Base-by-base conservation (phyloP, 139 green algal species). In the Chlamydomonas incerta region DNA sequence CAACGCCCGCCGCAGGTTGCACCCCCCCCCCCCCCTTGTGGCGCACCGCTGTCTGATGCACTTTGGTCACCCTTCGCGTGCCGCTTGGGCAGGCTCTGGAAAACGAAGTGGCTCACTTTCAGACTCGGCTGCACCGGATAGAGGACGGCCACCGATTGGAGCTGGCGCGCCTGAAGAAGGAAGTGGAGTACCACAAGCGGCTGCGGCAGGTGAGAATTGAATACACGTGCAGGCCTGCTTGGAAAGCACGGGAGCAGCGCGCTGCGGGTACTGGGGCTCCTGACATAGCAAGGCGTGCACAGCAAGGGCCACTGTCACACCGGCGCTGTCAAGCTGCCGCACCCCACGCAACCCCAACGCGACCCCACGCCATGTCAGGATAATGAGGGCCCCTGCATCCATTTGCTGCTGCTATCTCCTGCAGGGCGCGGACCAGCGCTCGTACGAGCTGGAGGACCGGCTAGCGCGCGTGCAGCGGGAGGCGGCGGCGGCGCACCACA, bases 151-250 rank as follows among this genome's bases (percentile, higher is more conserved):
- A 89, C 71, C 72, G 58, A 1, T 72, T 86, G 33, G 85, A 89
- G 72, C 67, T 89, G 17, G 41, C 55, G 13, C 73, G 87, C 4
- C 74, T 85, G 17, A 81, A 80, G 31, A 90, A 90, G 66, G 87
- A 90, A 58, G 74, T 86, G 3, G 82, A 88, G 46, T 91, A 91
- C 34, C 82, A 91, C 70, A 88, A 91, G 72, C 82, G 87, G 17
- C 71, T 91, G 24, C 47, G 87, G 52, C 87, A 88, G 72, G 82
- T 63, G n/a, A n/a, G n/a, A n/a, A n/a, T n/a, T n/a, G n/a, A n/a
- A n/a, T n/a, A n/a, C n/a, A n/a, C n/a, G n/a, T n/a, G n/a, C n/a
- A n/a, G n/a, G n/a, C n/a, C n/a, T n/a, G n/a, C n/a, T n/a, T n/a
- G n/a, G n/a, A n/a, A n/a, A n/a, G n/a, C n/a, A n/a, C n/a, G n/a